These are phyloP conservation scores for Melanomma pulvis-pyrius DNA, from an alignment of 495 filamentous ascomycete genomes.

Conservation along the genomic window DNA sequence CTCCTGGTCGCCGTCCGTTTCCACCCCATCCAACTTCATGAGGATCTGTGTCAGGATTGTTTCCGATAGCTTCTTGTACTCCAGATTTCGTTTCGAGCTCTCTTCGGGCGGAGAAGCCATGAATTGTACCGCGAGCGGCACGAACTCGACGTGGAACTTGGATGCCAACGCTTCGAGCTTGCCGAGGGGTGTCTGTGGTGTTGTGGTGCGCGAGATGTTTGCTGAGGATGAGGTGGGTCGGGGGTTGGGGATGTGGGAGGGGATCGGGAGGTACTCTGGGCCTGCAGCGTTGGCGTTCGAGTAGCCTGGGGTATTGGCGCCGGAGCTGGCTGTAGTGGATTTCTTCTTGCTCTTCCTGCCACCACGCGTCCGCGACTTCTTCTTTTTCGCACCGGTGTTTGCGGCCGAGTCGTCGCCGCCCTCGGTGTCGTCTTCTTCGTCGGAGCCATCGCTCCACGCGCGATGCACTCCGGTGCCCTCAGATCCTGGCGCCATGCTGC, in stretches of 20 bases:
- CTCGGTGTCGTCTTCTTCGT: slow-evolving; percentile 52
- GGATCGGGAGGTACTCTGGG: slow-evolving; percentile 28
- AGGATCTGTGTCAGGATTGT: slow-evolving; percentile 80
- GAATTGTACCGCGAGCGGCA: slow-evolving; percentile 69
- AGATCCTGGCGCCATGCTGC: slow-evolving; percentile 25
- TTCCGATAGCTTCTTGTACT: slow-evolving; percentile 80
- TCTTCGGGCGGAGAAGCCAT: slow-evolving; percentile 68
- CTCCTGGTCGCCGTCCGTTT: slow-evolving; percentile 34
- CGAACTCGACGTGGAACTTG: slow-evolving; percentile 66
- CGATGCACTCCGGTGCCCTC: slow-evolving; percentile 25
- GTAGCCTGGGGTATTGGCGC: slow-evolving; percentile 40
- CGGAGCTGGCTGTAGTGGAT: background rate
- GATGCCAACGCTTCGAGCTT: slow-evolving; percentile 70
- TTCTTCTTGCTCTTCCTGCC: slow-evolving; percentile 35
- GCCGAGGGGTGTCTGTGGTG: slow-evolving; percentile 61
- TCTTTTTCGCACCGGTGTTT: slow-evolving; percentile 4
- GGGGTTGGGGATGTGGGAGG: slow-evolving; percentile 52
- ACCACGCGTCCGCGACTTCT: slow-evolving; percentile 34
- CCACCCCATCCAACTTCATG: slow-evolving; percentile 54
- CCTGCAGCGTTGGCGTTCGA: slow-evolving; percentile 28
- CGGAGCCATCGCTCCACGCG: slow-evolving; percentile 50
- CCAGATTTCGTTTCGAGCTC: slow-evolving; percentile 68
- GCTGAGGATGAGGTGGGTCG: slow-evolving; percentile 35
- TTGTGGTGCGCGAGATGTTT: slow-evolving; percentile 37
- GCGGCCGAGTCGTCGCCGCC: slow-evolving; percentile 20